Base-by-base conservation (phyloP, 208 protist genomes). In the Borovskyia barvae region DNA sequence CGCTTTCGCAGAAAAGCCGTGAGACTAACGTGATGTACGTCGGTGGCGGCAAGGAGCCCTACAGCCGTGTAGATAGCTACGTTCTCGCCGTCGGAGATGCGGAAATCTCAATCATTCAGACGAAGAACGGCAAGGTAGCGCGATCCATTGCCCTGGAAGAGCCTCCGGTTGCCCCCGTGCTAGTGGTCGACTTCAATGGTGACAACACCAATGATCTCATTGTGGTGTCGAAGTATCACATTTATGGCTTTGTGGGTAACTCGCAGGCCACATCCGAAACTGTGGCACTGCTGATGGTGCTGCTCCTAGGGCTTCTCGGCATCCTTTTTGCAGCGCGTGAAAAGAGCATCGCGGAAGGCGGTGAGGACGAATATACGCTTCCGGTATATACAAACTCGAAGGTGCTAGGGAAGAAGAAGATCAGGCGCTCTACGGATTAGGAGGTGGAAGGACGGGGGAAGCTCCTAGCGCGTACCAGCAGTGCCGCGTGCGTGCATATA, bases 151-250 rank as follows among this genome's bases (percentile, higher is more conserved):
- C 43, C 40, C 59, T 97, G 33, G 54, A 62, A 12, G 37, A 73
- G 33, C 54, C 82, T 1, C 77, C 85, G 4, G 70, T 93, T 14
- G 87, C 82, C 15, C 89, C 89, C 26, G 70, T 86, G 6, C 69
- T 95, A 19, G 75, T 95, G 11, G 70, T 68, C 15, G 92, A 97
- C 59, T 86, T 97, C 57, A 94, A 93, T 51, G 85, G 85, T 7
- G 92, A 97, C 60, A 81, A 82, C 25, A 86, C 82, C 15, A 91
- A 89, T 40, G 92, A 97, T 57, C 56, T 97, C 26, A 80, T 97
- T n/a, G 54, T 95, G 32, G 58, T 92, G 0, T 85, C 89, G 5
- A 33, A 50, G 26, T 45, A 74, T 12, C 61, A 74, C 37, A 72
- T 95, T 15, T 90, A 91, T 51, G 90, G 85, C 3, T 90, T 86